Base-by-base conservation (phyloP, 1,284 basidiomycete genomes). In the Puccinia novopanici region DNA sequence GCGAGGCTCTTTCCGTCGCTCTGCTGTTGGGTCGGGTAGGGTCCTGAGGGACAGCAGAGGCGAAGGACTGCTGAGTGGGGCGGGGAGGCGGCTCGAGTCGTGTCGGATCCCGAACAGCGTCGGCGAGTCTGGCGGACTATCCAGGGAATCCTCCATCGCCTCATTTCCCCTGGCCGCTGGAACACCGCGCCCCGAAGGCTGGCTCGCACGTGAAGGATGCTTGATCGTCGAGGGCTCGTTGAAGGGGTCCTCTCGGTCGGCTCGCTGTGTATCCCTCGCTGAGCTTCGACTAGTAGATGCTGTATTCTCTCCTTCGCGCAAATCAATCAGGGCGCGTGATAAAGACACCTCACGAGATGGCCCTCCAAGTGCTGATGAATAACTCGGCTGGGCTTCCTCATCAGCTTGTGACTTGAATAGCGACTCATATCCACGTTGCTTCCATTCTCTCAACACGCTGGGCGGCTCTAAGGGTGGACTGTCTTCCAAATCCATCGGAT, bases 361-460 rank as follows among this genome's bases (percentile, higher is more conserved):
- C 9, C 45, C 30, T 9, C 65, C 45, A 50, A 17, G 13, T 17
- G 54, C 55, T 42, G 37, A 37, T 61, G 40, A 67, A 22, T 63
- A 22, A 61, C 52, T 67, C n/a, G 37, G 17, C 52, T 78, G 65
- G 24, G 67, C 40, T 55, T 78, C 65, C 15, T 45, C 52, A 30
- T 55, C 67, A n/a, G 76, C 55, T 70, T 37, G 63, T 6, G 50
- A 22, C 37, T 68, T 50, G 45, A 70, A 71, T 30, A 78, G 22
- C 42, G 77, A 80, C 48, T 72, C 70, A 34, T 80, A 80, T 37
- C 77, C 77, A 45, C 70, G 67, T 34, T 70, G 54, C 24, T 61
- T 80, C 77, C 77, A 80, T 63, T 80, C 70, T 73, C 77, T 52
- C 22, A 80, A 59, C 0, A 80, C 77, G 50, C 77, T 80, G 42